Base-by-base conservation (phyloP, 495 filamentous ascomycete genomes). In the Penicilliopsis zonata region DNA sequence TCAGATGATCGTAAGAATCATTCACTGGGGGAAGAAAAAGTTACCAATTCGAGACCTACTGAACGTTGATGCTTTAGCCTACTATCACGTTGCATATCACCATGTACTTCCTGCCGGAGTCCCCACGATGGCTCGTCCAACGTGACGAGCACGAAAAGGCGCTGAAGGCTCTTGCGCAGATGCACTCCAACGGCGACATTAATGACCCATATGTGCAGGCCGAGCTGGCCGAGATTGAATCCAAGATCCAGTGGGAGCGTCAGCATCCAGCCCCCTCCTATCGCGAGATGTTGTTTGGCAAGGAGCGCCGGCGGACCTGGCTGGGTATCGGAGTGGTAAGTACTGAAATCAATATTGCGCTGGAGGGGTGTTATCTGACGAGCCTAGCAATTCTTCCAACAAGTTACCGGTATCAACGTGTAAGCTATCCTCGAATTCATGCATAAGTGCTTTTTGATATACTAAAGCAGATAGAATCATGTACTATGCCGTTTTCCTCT, bases 61-160 rank as follows among this genome's bases (percentile, higher is more conserved):
- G n/a, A n/a, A n/a, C n/a, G n/a, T n/a, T n/a, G 21, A 23, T 23
- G 6, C 6, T 6, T 23, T n/a, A 23, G 21, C 44, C 44, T 4
- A 45, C 41, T 2, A 37, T 42, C 10, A 19, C 31, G 2, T 33
- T 53, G 2, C 44, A 46, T 16, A 21, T 48, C 10, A 36, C 35
- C 7, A 44, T 44, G 41, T 44, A 33, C 17, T 44, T 44, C 18
- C 28, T 44, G 24, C 65, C 64, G 1, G 63, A 66, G 38, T 62
- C 57, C 5, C 64, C 65, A 8, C 57, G 63, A 13, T 69, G 63
- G 63, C 49, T 66, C 2, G 43, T 63, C 12, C 42, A 46, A 30
- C 39, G 47, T 10, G 58, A 54, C 18, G 38, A 46, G 4, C 33
- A 55, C 13, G 47, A 59, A 7, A 47, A 64, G 21, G 63, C 61